These are phyloP conservation scores for Lyophyllum shimeji DNA, from an alignment of 768 basidiomycete species.

Conservation along the genomic window DNA sequence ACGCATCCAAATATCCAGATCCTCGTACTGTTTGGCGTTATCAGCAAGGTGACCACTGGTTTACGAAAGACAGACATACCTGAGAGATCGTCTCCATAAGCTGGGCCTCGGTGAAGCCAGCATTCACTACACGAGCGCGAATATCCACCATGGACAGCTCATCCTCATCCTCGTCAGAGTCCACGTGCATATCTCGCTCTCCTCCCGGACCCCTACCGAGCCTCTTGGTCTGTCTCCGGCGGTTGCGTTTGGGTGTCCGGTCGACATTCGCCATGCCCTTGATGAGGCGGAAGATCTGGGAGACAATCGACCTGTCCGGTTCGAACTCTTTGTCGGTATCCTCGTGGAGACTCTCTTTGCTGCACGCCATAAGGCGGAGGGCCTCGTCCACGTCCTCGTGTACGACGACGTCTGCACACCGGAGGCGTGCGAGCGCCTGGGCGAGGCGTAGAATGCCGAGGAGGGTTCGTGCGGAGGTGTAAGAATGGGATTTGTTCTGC, in stretches of 20 bases:
- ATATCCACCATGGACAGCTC: slow-evolving; percentile 87
- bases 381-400: slow-evolving; percentile 95
- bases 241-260: slow-evolving; percentile 25
- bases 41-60: slow-evolving; percentile 13
- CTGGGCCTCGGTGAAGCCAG: slow-evolving; percentile 90
- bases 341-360: slow-evolving; percentile 87
- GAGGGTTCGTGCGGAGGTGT: slow-evolving; percentile 94
- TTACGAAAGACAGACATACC: slow-evolving; percentile 43
- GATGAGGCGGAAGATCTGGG: slow-evolving; percentile 89
- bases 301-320: slow-evolving; percentile 74
- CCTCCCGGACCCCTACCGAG: slow-evolving; percentile 70
- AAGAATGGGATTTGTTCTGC: slow-evolving; percentile 85
- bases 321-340: slow-evolving; percentile 71
- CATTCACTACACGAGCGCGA: slow-evolving; percentile 78
- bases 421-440: slow-evolving; percentile 91
- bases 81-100: slow-evolving; percentile 82
- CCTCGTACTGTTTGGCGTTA: slow-evolving; percentile 68
- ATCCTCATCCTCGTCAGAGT: slow-evolving; percentile 64
- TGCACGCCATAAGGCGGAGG: slow-evolving; percentile 93
- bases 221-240: slow-evolving; percentile 45
- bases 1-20: slow-evolving; percentile 75
- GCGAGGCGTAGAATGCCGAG: slow-evolving; percentile 92
- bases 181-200: slow-evolving; percentile 68
- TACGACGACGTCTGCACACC: slow-evolving; percentile 79
- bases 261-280: slow-evolving; percentile 72